A percentile compares a stretch with the other conserved stretches of the same genome.
phyloP scores from a whole-genome alignment of 148 eudicot genomes.

The Bassia scoparia region DNA sequence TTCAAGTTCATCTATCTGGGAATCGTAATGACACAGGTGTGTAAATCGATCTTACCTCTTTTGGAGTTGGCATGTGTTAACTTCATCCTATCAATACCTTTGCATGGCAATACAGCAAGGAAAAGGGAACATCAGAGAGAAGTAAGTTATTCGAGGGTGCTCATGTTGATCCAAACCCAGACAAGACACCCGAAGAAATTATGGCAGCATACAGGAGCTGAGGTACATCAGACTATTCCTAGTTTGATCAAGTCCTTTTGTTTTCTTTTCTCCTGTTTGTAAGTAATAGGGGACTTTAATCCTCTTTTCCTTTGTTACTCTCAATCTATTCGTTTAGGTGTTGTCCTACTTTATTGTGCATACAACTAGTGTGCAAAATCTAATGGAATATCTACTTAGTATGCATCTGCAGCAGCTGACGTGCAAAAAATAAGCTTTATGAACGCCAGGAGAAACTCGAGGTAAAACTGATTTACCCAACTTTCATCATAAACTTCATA shows the following conservation, averaged over 20 bases:
- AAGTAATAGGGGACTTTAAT: too few species aligned
- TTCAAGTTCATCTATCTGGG: constrained; percentile 47
- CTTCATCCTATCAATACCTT: constrained; percentile 7
- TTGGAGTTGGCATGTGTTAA: neutral
- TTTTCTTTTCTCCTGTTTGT: constrained; percentile 1
- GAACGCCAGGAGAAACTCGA: constrained; percentile 88
- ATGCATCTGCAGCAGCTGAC: constrained; percentile 62
- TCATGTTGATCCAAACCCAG: constrained; percentile 44
- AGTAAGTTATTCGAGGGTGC: constrained; percentile 51
- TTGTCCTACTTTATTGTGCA: too few species aligned
- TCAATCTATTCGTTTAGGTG: neutral
- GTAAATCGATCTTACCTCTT: neutral
- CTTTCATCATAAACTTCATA: neutral
- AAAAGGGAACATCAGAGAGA: constrained; percentile 37
- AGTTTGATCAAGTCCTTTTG: neutral
- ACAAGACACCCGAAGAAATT: constrained; percentile 70
- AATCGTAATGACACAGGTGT: constrained; percentile 16
- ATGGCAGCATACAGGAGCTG: constrained; percentile 65
- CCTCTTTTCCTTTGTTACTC: neutral
- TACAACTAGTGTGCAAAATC: neutral
- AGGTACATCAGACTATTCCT: constrained; percentile 33
- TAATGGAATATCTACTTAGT: constrained; percentile 36
- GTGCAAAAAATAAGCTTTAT: constrained; percentile 76
- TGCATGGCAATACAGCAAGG: constrained; percentile 32
- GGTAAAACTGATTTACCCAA: constrained; percentile 34